Conservation (phyloP, 352 stramenopile species). For the Saprolegnia diclina region DNA sequence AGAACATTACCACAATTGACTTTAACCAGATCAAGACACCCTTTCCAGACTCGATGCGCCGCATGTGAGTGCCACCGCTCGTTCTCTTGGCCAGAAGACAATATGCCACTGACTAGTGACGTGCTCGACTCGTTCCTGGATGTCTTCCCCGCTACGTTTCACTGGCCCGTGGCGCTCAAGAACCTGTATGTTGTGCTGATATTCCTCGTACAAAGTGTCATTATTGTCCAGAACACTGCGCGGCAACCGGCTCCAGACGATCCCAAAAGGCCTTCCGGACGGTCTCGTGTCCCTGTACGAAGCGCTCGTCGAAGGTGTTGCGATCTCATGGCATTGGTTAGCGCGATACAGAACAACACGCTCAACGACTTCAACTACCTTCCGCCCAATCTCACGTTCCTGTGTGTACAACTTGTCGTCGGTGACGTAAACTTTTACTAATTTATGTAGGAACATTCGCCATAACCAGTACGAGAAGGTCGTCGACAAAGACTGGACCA, state of each 20-base stretch:
- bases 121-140: not conserved
- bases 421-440: not conserved
- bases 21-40: not conserved
- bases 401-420: not conserved
- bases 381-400: not conserved
- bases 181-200: not conserved
- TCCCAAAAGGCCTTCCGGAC: not conserved
- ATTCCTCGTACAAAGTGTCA: not conserved
- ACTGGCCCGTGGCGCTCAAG: not conserved
- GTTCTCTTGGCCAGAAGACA: too few species aligned
- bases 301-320: not conserved
- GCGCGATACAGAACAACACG: not conserved
- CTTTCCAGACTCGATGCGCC: not conserved
- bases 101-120: not conserved
- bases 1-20: not conserved
- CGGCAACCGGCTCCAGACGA: not conserved
- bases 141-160: not conserved
- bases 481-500: slow-evolving; percentile 1
- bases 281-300: not conserved
- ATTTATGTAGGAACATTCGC: not conserved
- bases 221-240: not conserved
- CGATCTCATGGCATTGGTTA: not conserved
- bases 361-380: not conserved
- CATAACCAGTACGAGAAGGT: not conserved
- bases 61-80: not conserved